These are phyloP conservation scores for Medicago truncatula DNA, from an alignment of 306 rosid species.

Conservation along the genomic window DNA sequence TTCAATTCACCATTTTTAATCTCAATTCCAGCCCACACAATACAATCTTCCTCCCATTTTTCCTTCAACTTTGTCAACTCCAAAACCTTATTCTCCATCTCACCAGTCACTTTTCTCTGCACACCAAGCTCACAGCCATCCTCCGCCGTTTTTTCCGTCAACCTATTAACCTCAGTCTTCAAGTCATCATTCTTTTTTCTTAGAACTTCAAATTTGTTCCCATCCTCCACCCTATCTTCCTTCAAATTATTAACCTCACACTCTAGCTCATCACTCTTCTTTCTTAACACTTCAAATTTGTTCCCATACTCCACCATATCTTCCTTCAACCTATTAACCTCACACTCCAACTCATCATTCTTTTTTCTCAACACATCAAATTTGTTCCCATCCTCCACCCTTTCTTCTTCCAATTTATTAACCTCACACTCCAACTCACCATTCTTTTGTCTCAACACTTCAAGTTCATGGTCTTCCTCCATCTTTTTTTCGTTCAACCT, in stretches of 20 bases:
- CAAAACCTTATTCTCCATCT: neutral
- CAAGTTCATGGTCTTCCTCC: no score
- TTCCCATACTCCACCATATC: neutral
- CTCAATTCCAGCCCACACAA: neutral
- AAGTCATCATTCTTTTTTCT: neutral
- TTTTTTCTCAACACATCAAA: neutral
- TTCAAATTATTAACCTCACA: no score
- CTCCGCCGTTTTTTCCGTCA: neutral
- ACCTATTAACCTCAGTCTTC: neutral
- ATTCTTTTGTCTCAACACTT: neutral
- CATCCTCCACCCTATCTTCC: no score
- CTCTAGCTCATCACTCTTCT: no score
- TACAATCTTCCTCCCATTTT: neutral
- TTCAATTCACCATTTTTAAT: constrained; percentile 22
- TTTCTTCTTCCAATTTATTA: neutral
- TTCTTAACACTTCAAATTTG: no score
- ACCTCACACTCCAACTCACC: neutral
- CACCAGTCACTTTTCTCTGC: neutral
- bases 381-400: neutral
- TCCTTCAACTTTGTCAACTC: neutral
- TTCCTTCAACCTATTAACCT: neutral
- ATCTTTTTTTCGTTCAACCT: no score
- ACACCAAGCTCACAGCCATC: neutral
- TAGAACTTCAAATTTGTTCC: neutral
- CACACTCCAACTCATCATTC: neutral